Conservation (phyloP, 345 rosid genomes). For the Eutrema heterophyllum region DNA sequence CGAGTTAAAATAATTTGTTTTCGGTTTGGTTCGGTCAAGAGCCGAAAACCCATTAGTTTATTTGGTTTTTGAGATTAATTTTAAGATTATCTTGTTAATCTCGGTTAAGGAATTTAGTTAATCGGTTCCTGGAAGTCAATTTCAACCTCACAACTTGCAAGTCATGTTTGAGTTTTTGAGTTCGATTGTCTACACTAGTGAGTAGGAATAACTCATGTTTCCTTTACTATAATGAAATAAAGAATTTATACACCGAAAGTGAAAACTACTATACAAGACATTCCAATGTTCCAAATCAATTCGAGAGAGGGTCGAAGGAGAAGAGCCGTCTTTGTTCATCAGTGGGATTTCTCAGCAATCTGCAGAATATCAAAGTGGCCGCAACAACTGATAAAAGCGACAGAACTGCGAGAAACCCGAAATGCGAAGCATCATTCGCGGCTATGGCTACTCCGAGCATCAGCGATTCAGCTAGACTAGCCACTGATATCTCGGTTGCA, state of each 20-base stretch:
- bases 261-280: constrained; percentile 24
- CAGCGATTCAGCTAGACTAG: constrained; percentile 82
- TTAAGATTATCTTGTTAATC: not conserved
- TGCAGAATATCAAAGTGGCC: constrained; percentile 84
- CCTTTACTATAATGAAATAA: not conserved
- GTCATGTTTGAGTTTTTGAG: not conserved
- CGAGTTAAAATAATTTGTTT: not conserved
- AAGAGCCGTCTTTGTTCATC: constrained; percentile 79
- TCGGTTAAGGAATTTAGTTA: not conserved
- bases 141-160: not conserved
- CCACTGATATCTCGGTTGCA: constrained; percentile 80
- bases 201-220: not conserved
- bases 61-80: too few species aligned
- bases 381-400: constrained; percentile 84
- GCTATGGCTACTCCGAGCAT: constrained; percentile 87
- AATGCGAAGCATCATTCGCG: constrained; percentile 81
- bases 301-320: constrained; percentile 36
- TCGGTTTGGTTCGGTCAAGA: not conserved
- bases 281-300: constrained; percentile 7
- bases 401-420: constrained; percentile 59
- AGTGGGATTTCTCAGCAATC: constrained; percentile 77
- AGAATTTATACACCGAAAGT: constrained; percentile 8
- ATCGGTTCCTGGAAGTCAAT: not conserved
- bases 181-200: not conserved
- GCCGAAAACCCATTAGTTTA: too few species aligned